phyloP scores from a whole-genome alignment of 208 protist genomes.

The Leishmania martiniquensis region DNA sequence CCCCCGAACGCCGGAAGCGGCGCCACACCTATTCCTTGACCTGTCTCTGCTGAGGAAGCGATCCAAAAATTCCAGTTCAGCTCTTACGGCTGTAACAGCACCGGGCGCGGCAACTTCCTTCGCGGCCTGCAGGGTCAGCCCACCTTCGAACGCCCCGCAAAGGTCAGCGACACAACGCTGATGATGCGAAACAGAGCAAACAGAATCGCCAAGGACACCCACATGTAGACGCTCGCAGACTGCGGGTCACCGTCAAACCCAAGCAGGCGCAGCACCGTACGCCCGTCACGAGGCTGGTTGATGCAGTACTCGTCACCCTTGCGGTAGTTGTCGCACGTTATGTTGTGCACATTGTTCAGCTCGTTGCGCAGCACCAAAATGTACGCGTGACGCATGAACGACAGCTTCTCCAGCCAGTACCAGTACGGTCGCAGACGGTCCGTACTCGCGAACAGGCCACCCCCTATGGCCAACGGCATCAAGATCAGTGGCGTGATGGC shows the following conservation, averaged over 20 bases:
- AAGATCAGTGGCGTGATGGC: conserved; percentile 61
- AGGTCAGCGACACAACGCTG: conserved; percentile 37
- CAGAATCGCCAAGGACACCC: conserved; percentile 58
- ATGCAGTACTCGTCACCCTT: conserved; percentile 57
- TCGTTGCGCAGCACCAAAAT: conserved; percentile 73
- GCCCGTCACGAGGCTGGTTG: conserved; percentile 48
- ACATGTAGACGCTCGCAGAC: conserved; percentile 56
- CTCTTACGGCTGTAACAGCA: too few relatives aligned
- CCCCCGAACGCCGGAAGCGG: too few relatives aligned
- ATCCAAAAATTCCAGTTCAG: too few relatives aligned
- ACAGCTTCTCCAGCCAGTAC: conserved; percentile 81
- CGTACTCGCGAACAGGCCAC: conserved; percentile 71
- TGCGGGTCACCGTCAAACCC: conserved; percentile 60
- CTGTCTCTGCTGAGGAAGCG: too few relatives aligned
- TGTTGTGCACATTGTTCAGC: conserved; percentile 49
- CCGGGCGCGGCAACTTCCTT: too few relatives aligned
- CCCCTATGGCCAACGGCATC: conserved; percentile 61
- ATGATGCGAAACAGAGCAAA: conserved; percentile 49
- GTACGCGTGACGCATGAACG: conserved; percentile 70
- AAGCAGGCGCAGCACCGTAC: conserved; percentile 52
- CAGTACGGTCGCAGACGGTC: conserved; percentile 74
- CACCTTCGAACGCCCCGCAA: conserved; percentile 27
- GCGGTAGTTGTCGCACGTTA: conserved; percentile 53
- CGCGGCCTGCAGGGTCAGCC: background rate
- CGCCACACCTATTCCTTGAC: too few relatives aligned